A percentile compares a stretch with the other conserved stretches of the same genome.
Conservation (phyloP, 2,329 filamentous ascomycete genomes). For the Monilinia polystroma region DNA sequence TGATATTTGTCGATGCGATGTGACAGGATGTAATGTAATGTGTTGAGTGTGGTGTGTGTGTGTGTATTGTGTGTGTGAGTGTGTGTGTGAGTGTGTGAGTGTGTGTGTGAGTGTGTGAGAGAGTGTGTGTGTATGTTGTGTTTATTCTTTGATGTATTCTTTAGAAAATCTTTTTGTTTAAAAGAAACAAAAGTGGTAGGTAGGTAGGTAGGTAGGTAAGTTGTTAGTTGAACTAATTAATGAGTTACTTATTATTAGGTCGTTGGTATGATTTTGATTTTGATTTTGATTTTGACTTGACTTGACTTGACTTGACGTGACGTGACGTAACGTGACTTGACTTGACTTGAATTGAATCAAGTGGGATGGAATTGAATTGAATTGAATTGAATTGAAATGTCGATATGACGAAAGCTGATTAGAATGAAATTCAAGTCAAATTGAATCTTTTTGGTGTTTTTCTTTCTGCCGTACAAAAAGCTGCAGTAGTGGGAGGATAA, state of each 20-base stretch:
- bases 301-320: too few relatives aligned
- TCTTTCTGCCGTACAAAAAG: neutral
- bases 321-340: too few relatives aligned
- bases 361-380: neutral
- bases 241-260: too few relatives aligned
- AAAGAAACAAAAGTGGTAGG: neutral
- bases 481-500: conserved; percentile 1
- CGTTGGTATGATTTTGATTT: too few relatives aligned
- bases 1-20: neutral
- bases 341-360: too few relatives aligned
- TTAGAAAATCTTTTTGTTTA: neutral
- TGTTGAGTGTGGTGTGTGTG: too few relatives aligned
- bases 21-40: neutral
- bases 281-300: too few relatives aligned
- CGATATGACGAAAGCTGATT: conserved; percentile 8
- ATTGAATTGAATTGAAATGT: conserved; percentile 3
- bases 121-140: neutral
- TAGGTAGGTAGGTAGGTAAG: too few relatives aligned
- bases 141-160: neutral
- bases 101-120: neutral
- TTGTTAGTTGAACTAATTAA: too few relatives aligned
- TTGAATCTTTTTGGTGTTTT: neutral
- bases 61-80: too few relatives aligned
- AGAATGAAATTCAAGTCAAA: neutral
- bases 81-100: neutral